Conservation (phyloP, 208 protist species). For the Leishmania major region DNA sequence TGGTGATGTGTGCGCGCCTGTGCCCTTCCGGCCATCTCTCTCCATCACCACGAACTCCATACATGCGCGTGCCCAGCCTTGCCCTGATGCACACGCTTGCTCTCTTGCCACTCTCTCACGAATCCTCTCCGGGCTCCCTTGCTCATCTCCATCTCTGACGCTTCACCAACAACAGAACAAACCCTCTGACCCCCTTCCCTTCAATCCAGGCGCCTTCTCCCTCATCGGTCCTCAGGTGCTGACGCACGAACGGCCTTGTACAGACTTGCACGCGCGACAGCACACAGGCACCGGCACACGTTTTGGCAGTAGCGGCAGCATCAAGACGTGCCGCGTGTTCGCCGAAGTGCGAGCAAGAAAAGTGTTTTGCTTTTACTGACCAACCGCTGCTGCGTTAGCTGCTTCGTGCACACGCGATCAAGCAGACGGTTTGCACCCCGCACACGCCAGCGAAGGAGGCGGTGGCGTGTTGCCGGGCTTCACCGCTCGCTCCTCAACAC, state of each 20-base stretch:
- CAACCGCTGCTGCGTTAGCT: not conserved
- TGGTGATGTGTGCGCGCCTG: not conserved
- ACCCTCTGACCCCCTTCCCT: not conserved
- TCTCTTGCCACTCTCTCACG: not conserved
- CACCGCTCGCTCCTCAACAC: not conserved
- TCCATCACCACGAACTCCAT: not conserved
- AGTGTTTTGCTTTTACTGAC: not conserved
- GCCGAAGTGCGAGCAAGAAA: not conserved
- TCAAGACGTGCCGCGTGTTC: not conserved
- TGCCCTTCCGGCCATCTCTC: not conserved
- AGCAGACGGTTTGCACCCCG: not conserved
- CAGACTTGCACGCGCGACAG: not conserved
- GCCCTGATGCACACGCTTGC: not conserved
- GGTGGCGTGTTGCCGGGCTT: slow-evolving; percentile 10
- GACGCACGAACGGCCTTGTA: not conserved
- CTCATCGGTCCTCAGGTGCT: not conserved
- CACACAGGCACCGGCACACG: not conserved
- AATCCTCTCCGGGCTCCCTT: not conserved
- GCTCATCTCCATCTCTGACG: not conserved
- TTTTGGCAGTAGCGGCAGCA: not conserved
- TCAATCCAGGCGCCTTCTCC: not conserved
- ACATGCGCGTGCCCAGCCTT: not conserved
- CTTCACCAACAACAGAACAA: not conserved
- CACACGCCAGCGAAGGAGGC: slow-evolving; percentile 4
- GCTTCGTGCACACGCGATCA: not conserved